Evolutionary conservation across 495 filamentous ascomycete genomes (phyloP), one percentile per base, ranked within the genome.

Genomic region (Talaromyces ruber): DNA sequence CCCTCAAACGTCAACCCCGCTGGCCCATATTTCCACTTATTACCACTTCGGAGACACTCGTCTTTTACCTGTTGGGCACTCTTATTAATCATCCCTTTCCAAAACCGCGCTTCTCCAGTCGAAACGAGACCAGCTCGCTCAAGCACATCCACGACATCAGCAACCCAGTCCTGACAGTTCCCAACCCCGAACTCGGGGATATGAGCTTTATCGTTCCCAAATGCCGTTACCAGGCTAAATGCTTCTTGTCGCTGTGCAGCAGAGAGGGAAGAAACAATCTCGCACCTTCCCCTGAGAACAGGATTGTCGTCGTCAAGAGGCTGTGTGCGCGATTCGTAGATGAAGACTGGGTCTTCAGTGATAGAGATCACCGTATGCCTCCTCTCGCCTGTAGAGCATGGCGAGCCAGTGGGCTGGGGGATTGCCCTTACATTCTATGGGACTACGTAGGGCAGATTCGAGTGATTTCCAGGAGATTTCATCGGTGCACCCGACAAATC

Each of bases 271-370:
- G 52, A 58, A 14, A 59, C 56, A 45, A 69, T 45, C 50, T 67
- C 65, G 57, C 64, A 65, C 11, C 67, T 65, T 14, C 65, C 67
- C 30, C 53, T 51, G 16, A 70, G 60, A 16, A 65, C 62, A 3
- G 67, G 64, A 4, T 37, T 12, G 32, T 51, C 39, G 39, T 69
- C 67, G 30, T 70, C 63, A 21, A 69, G 63, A 9, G 65, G 65
- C 32, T 70, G 65, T 18, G 58, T 28, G 5, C 67, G 65, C n/a
- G 67, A 65, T 34, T 70, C 63, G 55, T 70, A 70, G 59, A 67
- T 62, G 62, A 67, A 69, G 52, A 61, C 37, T 3, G 39, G 25
- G 54, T 67, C 67, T 5, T 32, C 59, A 26, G 65, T 50, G 1
- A n/a, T n/a, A n/a, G n/a, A n/a, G n/a, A n/a, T n/a, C n/a, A n/a